These are phyloP conservation scores for Ramalina intermedia DNA, from an alignment of 495 filamentous ascomycete species.

Conservation along the genomic window DNA sequence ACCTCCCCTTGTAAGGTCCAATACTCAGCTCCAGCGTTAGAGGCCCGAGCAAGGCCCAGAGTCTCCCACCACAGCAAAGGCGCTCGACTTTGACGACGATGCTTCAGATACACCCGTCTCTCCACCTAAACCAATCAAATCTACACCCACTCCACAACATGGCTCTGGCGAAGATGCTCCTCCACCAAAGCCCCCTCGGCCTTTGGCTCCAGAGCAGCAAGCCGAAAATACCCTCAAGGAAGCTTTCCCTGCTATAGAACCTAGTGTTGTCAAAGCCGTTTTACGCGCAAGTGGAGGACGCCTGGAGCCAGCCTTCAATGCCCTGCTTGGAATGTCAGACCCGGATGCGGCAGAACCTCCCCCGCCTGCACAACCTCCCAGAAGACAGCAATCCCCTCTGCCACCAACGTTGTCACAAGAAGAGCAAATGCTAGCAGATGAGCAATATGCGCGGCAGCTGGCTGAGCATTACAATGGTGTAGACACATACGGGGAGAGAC, in stretches of 20 bases:
- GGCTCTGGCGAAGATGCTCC: constrained; percentile 35
- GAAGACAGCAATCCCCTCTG: constrained; percentile 32
- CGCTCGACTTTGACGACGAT: constrained; percentile 80
- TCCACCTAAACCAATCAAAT: constrained; percentile 25
- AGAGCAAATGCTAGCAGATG: constrained; percentile 78
- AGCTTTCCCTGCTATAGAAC: constrained; percentile 79
- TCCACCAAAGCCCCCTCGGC: constrained; percentile 81
- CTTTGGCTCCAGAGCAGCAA: constrained; percentile 63
- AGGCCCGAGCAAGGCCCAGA: constrained; percentile 34
- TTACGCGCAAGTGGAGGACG: constrained; percentile 71
- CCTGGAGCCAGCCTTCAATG: constrained; percentile 92
- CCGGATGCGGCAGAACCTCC: constrained; percentile 62
- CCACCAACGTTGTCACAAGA: constrained; percentile 43
- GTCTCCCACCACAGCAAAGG: constrained; percentile 71
- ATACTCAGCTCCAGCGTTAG: not conserved
- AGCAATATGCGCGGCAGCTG: constrained; percentile 84
- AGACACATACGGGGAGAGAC: constrained; percentile 31
- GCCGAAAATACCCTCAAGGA: constrained; percentile 82
- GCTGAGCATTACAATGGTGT: constrained; percentile 72
- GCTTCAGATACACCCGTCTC: constrained; percentile 45
- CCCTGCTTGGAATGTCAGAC: constrained; percentile 79
- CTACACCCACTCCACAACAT: constrained; percentile 19
- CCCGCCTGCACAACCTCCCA: constrained; percentile 53
- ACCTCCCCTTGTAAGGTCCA: not conserved
- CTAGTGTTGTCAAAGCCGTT: constrained; percentile 72